Evolutionary conservation across 2,329 filamentous ascomycete genomes (phyloP), one percentile per base, ranked within the genome.

Genomic region (Trichoderma sp.): DNA sequence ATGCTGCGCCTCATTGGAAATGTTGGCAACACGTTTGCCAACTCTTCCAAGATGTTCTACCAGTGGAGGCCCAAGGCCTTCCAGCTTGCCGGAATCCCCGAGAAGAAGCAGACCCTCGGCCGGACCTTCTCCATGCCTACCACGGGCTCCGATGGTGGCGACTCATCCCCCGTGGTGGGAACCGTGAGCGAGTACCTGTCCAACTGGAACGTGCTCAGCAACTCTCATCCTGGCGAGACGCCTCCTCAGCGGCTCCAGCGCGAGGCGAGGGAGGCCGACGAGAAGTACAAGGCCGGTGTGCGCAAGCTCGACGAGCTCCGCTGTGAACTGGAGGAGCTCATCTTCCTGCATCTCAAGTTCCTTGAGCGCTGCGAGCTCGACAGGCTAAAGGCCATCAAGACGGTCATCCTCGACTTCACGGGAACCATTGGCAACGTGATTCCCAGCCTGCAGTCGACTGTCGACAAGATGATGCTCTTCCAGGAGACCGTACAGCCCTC

Each of bases 391-490:
- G 95, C 96, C 21, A 95, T 99, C 83, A 98, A 99, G 83, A 94
- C 94, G 26, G 96, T 99, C 60, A 90, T 99, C 68, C 85, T 99
- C 50, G 96, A 99, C 79, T 98, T 99, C 77, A 97, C 94, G 5
- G 95, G 95, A 52, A 93, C 94, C 44, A 91, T 99, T 76, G 94
- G 94, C 82, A 99, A 99, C 73, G 94, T 97, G 72, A 98, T 99
- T 68, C 96, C 95, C 19, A 96, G 91, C 73, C 81, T 99, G 68
- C 95, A 98, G 78, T 94, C 94, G 66, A 93, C 93, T 0, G 93
- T 99, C 26, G 95, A 99, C 80, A 93, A 96, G 75, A 97, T 99
- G 93, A 93, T 99, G 88, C 84, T 99, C 54, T 99, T 96, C 80
- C 95, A 99, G 77, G 95, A 99, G 81, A 98, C 95, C 0, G 91